Base-by-base conservation (phyloP, 2,329 filamentous ascomycete species). In the Microdochium paspali region DNA sequence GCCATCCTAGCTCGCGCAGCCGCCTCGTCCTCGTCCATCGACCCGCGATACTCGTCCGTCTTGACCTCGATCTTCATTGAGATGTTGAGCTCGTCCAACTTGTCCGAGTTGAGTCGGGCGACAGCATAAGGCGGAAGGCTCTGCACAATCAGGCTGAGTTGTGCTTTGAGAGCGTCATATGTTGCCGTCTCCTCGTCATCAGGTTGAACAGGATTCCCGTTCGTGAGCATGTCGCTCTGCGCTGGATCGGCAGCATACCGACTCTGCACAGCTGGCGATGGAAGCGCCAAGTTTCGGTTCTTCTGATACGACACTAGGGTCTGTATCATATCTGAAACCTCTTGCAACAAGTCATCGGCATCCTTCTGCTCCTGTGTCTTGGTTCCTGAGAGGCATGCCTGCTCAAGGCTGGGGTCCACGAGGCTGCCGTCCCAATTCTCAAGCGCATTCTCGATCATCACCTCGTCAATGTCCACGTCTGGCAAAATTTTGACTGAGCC, bases 101-200 rank as follows among this genome's bases (percentile, higher is more conserved):
- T 86, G 60, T 94, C 85, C 10, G 89, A 89, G 57, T 94, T 84
- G 51, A 95, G 71, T 58, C 93, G 91, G 5, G 90, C 84, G 23
- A 95, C 85, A 1, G 86, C 87, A 60, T 89, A 93, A 1, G 90
- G 90, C 1, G 90, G 90, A 10, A 95, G 68, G 32, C 77, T 80
- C 53, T 84, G 76, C 50, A 95, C 77, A 52, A 95, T 80, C 25
- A 90, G 69, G 0, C 80, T 72, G 20, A 95, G 70, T 59, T 90
- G 87, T 3, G 82, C 77, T 60, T 85, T 89, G 46, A 95, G 73
- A 24, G 83, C 76, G 53, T 88, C 76, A 61, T 94, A 95, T 0
- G 76, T 79, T 13, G 68, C 62, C 49, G 70, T 67, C 58, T 82
- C 78, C 51, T 79, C 77, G 53, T 80, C 77, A 12, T 82, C 81